Percentiles rank a stretch among this genome's conserved stretches.
These are phyloP conservation scores for Lactarius pseudohatsudake DNA, from an alignment of 768 basidiomycete genomes.

Conservation along the genomic window DNA sequence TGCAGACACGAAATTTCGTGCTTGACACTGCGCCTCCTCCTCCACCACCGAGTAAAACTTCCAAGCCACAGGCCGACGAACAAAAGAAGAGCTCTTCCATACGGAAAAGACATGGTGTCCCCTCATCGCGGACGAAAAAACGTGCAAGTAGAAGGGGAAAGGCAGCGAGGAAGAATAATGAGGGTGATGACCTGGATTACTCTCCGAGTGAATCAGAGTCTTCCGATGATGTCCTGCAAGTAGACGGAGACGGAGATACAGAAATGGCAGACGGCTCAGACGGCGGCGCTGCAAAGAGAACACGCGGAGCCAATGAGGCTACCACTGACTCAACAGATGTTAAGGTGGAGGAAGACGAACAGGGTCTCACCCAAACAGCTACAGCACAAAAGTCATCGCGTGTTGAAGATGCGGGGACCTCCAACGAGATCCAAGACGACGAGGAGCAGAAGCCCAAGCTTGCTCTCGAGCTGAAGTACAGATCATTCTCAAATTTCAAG, in stretches of 20 bases:
- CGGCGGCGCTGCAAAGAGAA: not conserved
- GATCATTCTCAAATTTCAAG: conserved; percentile 68
- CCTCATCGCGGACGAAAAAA: conserved; percentile 1
- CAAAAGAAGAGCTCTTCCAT: conserved; percentile 26
- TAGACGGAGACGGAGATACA: conserved; percentile 4
- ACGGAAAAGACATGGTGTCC: conserved; percentile 20
- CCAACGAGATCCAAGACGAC: conserved; percentile 54
- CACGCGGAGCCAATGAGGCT: not conserved
- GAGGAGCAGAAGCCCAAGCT: conserved; percentile 73
- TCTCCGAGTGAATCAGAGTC: conserved; percentile 3
- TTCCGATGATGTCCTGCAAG: not conserved
- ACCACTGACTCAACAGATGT: not conserved
- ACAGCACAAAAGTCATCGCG: conserved; percentile 9
- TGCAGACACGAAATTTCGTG: conserved; percentile 45
- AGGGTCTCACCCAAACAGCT: conserved; percentile 2
- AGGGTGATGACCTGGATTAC: conserved; percentile 1
- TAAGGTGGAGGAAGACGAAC: conserved; percentile 18
- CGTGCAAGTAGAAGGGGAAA: not conserved
- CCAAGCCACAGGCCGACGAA: conserved; percentile 21
- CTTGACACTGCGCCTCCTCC: conserved; percentile 30
- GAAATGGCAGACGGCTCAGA: conserved; percentile 4
- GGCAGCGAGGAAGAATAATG: not conserved
- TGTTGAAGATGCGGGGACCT: conserved; percentile 36
- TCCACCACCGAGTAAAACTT: conserved; percentile 27
- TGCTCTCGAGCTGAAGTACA: conserved; percentile 60